Conservation (phyloP, 192 early-diverging fungal genomes). For the Gonapodya sp. region DNA sequence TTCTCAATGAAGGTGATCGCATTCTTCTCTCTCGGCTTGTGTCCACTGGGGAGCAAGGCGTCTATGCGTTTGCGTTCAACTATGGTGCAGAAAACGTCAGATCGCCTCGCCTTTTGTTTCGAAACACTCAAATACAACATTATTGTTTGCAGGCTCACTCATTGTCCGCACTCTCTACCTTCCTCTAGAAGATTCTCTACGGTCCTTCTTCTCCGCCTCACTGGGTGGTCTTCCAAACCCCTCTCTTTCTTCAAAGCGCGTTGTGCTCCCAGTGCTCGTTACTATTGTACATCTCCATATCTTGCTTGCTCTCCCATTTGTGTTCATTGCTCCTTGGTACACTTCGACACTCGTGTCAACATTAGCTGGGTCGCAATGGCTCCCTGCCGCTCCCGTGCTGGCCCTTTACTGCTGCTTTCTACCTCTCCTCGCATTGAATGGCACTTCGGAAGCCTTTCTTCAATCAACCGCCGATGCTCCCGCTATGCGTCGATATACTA, state of each 20-base stretch:
- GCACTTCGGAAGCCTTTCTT: constrained; percentile 4
- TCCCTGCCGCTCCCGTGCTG: background rate
- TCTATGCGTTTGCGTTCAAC: constrained; percentile 4
- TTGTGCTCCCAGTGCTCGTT: background rate
- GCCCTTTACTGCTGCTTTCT: constrained; percentile 6
- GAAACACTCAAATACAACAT: background rate
- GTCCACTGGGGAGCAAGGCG: background rate
- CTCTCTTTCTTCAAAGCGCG: background rate
- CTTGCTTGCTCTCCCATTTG: background rate
- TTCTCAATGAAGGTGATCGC: constrained; percentile 8
- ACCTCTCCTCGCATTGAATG: background rate
- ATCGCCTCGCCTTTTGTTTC: background rate
- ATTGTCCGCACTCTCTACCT: constrained; percentile 5
- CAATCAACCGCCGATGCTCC: background rate
- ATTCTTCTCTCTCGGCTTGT: background rate
- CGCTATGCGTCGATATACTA: background rate
- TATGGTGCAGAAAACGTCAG: no score
- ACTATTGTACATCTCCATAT: background rate
- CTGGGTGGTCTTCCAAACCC: background rate
- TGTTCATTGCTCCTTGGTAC: background rate
- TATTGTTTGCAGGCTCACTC: background rate
- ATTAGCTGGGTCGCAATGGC: background rate
- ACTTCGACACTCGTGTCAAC: background rate
- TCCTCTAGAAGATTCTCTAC: background rate
- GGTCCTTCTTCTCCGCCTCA: background rate